Conservation (phyloP, 306 rosid genomes). For the Trichosanthes truncata region DNA sequence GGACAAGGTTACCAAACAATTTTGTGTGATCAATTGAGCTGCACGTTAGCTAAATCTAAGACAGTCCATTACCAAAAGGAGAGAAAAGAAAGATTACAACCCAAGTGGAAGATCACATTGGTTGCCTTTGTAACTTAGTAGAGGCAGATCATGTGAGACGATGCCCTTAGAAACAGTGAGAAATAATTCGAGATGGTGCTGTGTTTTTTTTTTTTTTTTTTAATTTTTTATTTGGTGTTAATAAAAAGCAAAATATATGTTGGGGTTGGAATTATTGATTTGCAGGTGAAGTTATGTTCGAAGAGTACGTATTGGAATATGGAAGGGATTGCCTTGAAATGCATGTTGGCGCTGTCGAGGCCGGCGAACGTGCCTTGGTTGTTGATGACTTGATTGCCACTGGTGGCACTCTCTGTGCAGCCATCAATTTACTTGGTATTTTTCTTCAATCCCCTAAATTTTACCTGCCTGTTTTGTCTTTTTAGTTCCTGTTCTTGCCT, state of each 20-base stretch:
- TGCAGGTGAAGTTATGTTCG: slow-evolving; percentile 70
- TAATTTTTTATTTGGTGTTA: too few relatives aligned
- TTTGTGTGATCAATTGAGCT: background rate
- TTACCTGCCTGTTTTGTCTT: background rate
- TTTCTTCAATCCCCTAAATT: background rate
- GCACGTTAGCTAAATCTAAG: background rate
- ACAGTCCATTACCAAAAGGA: background rate
- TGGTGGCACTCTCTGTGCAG: slow-evolving; percentile 94
- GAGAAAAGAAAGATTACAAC: background rate
- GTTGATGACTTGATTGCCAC: slow-evolving; percentile 98
- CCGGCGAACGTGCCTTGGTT: slow-evolving; percentile 76
- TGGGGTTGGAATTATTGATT: background rate
- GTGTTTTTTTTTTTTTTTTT: too few relatives aligned
- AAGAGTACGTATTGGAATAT: slow-evolving; percentile 77
- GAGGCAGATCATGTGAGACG: slow-evolving; percentile 4
- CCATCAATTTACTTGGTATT: slow-evolving; percentile 84
- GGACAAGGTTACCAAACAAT: background rate
- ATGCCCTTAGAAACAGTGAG: background rate
- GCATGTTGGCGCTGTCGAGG: slow-evolving; percentile 93
- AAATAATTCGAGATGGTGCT: background rate
- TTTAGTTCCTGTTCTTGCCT: background rate
- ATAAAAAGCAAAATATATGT: background rate
- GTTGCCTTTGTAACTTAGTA: background rate
- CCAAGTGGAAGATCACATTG: background rate
- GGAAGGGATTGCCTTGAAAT: slow-evolving; percentile 91